Conservation (phyloP, 2,329 filamentous ascomycete genomes). For the Aspergillus caelatus region DNA sequence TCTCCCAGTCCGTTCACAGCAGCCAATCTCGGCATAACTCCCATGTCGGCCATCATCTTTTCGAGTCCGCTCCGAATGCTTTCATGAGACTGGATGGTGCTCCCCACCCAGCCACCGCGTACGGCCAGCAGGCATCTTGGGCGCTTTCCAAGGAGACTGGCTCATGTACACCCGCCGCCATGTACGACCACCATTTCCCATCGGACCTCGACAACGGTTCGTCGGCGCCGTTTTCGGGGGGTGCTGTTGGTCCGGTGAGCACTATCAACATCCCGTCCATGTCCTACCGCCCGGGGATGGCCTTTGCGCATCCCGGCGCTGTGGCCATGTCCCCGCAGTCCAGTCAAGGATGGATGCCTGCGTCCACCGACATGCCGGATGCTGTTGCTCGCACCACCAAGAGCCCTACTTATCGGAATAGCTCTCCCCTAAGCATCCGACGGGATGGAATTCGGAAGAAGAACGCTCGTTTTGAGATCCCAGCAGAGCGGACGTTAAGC, state of each 20-base stretch:
- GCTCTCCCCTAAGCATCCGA: conserved; percentile 73
- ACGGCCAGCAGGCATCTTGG: conserved; percentile 61
- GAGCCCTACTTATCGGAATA: conserved; percentile 68
- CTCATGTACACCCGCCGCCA: conserved; percentile 72
- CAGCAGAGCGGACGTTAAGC: conserved; percentile 85
- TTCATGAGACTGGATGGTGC: conserved; percentile 65
- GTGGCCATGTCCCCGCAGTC: conserved; percentile 65
- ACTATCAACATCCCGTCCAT: conserved; percentile 43
- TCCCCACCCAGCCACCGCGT: conserved; percentile 42
- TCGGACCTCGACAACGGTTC: conserved; percentile 53
- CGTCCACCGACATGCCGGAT: conserved; percentile 52
- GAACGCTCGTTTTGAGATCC: conserved; percentile 97
- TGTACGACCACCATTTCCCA: conserved; percentile 64
- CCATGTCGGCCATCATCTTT: conserved; percentile 51
- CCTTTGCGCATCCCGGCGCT: conserved; percentile 52
- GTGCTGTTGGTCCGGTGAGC: conserved; percentile 45
- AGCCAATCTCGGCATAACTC: conserved; percentile 45
- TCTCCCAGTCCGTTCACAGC: conserved; percentile 45
- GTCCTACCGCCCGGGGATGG: conserved; percentile 51
- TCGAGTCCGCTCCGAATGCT: conserved; percentile 56
- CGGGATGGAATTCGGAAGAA: conserved; percentile 96
- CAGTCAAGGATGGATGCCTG: conserved; percentile 59
- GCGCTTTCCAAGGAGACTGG: conserved; percentile 67
- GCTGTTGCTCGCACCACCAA: conserved; percentile 57
- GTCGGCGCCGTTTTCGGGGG: conserved; percentile 46